Conservation (phyloP, 768 basidiomycete species). For the Sistotremastrum suecicum region DNA sequence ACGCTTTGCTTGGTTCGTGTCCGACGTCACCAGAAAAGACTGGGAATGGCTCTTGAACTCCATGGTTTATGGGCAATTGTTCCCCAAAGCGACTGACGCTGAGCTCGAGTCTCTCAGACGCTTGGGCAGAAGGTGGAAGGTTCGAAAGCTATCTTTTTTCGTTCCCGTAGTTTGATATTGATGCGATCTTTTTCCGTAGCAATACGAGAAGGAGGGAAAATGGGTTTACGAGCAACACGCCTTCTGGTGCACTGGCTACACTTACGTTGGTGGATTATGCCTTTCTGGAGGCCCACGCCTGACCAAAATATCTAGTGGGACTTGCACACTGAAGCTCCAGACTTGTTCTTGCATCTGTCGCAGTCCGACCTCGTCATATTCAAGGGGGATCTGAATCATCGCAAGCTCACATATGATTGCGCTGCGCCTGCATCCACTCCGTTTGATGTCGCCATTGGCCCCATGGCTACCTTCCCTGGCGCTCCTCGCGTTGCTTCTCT, state of each 20-base stretch:
- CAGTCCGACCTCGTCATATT: slow-evolving; percentile 82
- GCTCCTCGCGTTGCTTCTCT: slow-evolving; percentile 79
- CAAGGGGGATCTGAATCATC: slow-evolving; percentile 92
- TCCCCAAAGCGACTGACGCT: slow-evolving; percentile 65
- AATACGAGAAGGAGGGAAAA: slow-evolving; percentile 86
- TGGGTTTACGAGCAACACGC: slow-evolving; percentile 93
- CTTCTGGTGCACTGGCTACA: slow-evolving; percentile 95
- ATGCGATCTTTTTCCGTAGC: slow-evolving; percentile 22
- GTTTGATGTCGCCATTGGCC: slow-evolving; percentile 83
- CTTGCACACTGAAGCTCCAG: slow-evolving; percentile 67
- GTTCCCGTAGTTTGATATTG: slow-evolving; percentile 1
- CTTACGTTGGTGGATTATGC: slow-evolving; percentile 31
- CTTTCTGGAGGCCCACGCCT: neutral
- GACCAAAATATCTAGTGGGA: slow-evolving; percentile 36
- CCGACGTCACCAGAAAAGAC: slow-evolving; percentile 85
- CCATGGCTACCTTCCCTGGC: slow-evolving; percentile 79
- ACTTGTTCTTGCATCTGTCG: slow-evolving; percentile 84
- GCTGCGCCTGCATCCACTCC: slow-evolving; percentile 77
- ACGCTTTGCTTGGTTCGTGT: slow-evolving; percentile 90
- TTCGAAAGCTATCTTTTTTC: slow-evolving; percentile 12
- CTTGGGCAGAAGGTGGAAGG: slow-evolving; percentile 86
- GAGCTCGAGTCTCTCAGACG: slow-evolving; percentile 71
- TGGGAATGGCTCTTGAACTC: slow-evolving; percentile 87
- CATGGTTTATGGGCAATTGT: slow-evolving; percentile 86
- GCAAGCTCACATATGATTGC: slow-evolving; percentile 80